Conservation (phyloP, 768 basidiomycete genomes). For the Aureoboletus auriporus region DNA sequence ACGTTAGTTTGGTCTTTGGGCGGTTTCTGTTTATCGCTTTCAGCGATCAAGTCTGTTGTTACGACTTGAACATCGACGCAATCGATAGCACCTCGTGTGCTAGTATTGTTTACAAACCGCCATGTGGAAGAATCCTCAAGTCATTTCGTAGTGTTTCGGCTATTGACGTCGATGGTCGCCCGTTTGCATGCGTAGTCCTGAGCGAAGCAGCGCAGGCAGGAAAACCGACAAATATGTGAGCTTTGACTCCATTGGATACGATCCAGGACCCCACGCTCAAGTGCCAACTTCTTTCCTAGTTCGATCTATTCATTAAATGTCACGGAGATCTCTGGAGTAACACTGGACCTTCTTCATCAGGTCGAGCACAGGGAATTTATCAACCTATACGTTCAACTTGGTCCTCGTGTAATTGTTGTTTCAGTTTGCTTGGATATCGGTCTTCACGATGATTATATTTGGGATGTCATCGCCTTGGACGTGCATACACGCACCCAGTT, state of each 20-base stretch:
- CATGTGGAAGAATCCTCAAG: neutral
- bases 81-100: neutral
- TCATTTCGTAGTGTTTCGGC: conserved; percentile 10
- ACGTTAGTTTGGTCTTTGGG: conserved; percentile 10
- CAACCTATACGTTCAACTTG: conserved; percentile 3
- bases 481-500: conserved; percentile 8
- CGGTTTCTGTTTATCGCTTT: conserved; percentile 14
- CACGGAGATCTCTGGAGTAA: neutral
- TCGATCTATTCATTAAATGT: conserved; percentile 2
- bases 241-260: neutral
- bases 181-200: conserved; percentile 15
- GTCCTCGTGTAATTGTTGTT: conserved; percentile 10
- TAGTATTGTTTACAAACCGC: conserved; percentile 9
- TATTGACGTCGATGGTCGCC: conserved; percentile 8
- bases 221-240: conserved; percentile 5
- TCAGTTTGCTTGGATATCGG: no score
- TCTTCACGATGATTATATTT: no score
- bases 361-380: neutral
- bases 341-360: conserved; percentile 11
- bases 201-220: neutral
- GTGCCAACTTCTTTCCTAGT: neutral
- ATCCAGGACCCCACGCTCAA: neutral
- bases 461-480: conserved; percentile 7
- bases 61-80: conserved; percentile 5
- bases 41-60: conserved; percentile 13